Evolutionary conservation across 352 stramenopile species (phyloP), one percentile per base, ranked within the genome.

Genomic region (Achlya hypogyna): DNA sequence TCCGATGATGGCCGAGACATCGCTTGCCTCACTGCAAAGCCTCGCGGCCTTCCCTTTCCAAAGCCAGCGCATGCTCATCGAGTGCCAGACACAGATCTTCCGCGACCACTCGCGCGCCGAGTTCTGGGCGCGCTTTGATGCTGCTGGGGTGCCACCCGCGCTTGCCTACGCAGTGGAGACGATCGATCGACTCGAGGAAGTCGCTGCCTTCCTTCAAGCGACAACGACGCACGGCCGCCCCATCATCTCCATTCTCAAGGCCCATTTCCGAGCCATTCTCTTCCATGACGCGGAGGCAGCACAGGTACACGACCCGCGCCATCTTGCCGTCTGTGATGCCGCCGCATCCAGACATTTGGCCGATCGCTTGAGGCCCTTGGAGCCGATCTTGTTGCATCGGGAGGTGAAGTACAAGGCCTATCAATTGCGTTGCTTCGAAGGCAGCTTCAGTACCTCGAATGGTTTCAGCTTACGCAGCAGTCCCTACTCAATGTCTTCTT

Each of bases 381-480:
- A 23, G 38, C 51, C 18, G 22, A 8, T 45, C 27, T 67, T 58
- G 12, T 27, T 56, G 18, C 38, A 59, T 29, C 22, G 18, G 5
- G 16, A 6, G 12, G 8, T 20, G 59, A 12, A 20, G 34, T 5
- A 28, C 27, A 58, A 32, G 22, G 12, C 35, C 16, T 53, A 8
- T 43, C 22, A 10, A 66, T 34, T 12, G 16, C 59, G 12, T 31
- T 32, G 16, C 22, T 67, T 31, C 60, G 60, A 18, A n/a, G 23
- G 29, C 60, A 67, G 32, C 28, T 67, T 42, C 60, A 67, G 16
- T 67, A 67, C 18, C 31, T 67, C 12, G 60, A 67, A 34, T 67
- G 60, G 60, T 35, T 67, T 22, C 60, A 67, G 28, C 51, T 67
- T 28, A 49, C 60, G 16, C 51, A 67, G 28, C 14, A 6, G n/a